Conservation (phyloP, 345 rosid species). For the Pseudoturritis turrita region DNA sequence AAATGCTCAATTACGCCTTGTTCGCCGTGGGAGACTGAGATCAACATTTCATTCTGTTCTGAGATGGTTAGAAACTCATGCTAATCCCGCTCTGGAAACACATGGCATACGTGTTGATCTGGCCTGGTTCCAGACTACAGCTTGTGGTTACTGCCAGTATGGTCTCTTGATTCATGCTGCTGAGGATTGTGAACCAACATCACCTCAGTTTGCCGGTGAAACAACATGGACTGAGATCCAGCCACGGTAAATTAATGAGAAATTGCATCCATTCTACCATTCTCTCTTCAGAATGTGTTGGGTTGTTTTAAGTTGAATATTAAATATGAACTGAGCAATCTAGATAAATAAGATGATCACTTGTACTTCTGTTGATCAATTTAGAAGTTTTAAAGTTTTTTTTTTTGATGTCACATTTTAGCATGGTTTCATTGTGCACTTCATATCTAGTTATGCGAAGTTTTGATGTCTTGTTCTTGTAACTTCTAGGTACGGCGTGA, state of each 20-base stretch:
- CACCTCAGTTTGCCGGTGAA: constrained; percentile 36
- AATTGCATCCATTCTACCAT: constrained; percentile 1
- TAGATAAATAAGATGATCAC: constrained; percentile 12
- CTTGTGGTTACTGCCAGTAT: constrained; percentile 81
- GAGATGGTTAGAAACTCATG: constrained; percentile 90
- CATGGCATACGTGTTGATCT: constrained; percentile 70
- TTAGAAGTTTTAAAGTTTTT: background rate
- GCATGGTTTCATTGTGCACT: background rate
- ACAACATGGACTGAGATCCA: constrained; percentile 37
- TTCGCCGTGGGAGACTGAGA: constrained; percentile 71
- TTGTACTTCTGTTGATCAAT: background rate
- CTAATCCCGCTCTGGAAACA: constrained; percentile 71
- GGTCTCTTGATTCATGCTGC: constrained; percentile 72
- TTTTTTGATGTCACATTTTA: background rate
- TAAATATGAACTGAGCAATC: constrained; percentile 8
- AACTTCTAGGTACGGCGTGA: constrained; percentile 35
- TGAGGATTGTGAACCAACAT: constrained; percentile 44
- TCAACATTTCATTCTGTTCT: constrained; percentile 65
- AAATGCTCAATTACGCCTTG: constrained; percentile 91
- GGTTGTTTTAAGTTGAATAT: background rate
- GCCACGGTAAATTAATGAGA: constrained; percentile 46
- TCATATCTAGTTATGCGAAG: constrained; percentile 12
- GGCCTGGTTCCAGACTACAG: constrained; percentile 89
- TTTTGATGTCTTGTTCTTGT: constrained; percentile 29
- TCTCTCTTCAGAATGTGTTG: background rate